Evolutionary conservation across 2,329 filamentous ascomycete genomes (phyloP).

Genomic region (Trichoderma sp.): DNA sequence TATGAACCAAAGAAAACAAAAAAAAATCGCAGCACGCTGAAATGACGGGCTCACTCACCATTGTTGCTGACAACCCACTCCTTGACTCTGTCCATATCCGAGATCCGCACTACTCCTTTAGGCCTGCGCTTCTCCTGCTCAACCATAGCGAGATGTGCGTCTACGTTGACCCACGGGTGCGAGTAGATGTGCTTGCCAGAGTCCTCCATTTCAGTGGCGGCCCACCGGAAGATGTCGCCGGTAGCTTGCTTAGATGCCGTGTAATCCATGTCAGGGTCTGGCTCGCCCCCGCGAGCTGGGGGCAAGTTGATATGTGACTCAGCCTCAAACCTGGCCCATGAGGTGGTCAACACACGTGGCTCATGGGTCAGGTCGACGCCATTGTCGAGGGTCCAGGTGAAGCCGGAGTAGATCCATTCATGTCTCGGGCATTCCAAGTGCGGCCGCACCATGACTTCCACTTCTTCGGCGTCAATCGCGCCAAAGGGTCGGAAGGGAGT

Average conservation of each 20-base stretch:
- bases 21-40: neutral
- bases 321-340: neutral
- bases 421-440: slow-evolving; percentile 4
- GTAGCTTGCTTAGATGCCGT: neutral
- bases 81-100: neutral
- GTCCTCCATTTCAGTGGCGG: slow-evolving; percentile 7
- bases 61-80: neutral
- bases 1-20: neutral
- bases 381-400: neutral
- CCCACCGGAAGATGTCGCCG: slow-evolving; percentile 9
- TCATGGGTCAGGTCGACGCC: neutral
- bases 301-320: neutral
- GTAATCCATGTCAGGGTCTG: neutral
- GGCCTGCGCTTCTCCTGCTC: neutral
- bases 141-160: neutral
- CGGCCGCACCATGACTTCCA: neutral
- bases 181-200: slow-evolving; percentile 2
- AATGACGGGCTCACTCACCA: neutral
- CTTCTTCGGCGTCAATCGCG: neutral
- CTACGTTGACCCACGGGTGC: slow-evolving; percentile 4
- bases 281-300: neutral
- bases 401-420: neutral
- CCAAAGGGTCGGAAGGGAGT: slow-evolving; percentile 10
- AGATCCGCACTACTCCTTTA: neutral
- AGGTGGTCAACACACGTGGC: neutral